phyloP scores from a whole-genome alignment of 176 grass and related monocot species.

The Carex cristatella region DNA sequence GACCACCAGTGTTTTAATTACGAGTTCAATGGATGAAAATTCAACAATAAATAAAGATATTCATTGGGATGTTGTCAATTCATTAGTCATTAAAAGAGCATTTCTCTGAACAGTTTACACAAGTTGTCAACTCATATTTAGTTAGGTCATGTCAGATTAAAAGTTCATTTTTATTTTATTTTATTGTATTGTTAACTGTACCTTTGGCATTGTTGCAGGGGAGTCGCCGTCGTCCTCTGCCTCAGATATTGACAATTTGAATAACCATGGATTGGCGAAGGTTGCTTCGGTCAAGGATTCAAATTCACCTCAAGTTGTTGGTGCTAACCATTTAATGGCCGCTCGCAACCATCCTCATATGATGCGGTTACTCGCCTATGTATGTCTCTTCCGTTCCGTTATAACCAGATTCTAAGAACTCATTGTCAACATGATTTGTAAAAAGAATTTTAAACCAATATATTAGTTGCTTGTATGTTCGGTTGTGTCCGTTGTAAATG shows the following conservation, averaged over 20 bases:
- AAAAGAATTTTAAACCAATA: conserved; percentile 25
- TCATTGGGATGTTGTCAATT: conserved; percentile 1
- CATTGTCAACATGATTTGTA: neutral
- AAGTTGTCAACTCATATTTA: neutral
- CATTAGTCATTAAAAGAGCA: conserved; percentile 5
- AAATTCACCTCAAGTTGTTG: conserved; percentile 72
- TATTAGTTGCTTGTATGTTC: neutral
- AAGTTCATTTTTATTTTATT: neutral
- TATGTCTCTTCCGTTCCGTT: conserved; percentile 42
- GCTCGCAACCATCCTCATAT: conserved; percentile 76
- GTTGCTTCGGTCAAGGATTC: conserved; percentile 62
- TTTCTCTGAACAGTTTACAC: neutral
- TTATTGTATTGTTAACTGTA: neutral
- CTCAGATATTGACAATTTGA: conserved; percentile 97
- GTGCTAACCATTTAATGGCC: conserved; percentile 59
- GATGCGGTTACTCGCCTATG: conserved; percentile 70
- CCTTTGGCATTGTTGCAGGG: conserved; percentile 46
- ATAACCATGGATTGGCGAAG: conserved; percentile 71
- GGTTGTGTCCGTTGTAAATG: neutral
- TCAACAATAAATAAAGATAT: neutral
- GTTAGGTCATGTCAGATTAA: neutral
- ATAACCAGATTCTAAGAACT: conserved; percentile 7
- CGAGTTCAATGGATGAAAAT: neutral
- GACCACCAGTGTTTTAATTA: neutral
- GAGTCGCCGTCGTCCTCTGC: conserved; percentile 98